phyloP scores from a whole-genome alignment of 1,139 yeast species.

The Kluyveromyces marxianus region DNA sequence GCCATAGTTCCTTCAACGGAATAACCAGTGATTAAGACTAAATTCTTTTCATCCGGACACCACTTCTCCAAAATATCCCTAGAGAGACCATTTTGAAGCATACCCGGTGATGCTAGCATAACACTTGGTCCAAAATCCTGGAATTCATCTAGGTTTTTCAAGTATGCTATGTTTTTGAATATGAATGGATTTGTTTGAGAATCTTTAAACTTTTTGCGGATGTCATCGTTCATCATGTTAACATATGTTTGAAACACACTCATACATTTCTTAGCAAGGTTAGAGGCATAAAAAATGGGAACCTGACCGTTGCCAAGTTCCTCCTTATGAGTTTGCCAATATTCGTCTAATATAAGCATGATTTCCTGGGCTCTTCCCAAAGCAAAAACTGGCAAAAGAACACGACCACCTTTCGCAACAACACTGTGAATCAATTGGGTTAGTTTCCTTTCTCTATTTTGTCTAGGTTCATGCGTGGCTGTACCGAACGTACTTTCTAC shows the following conservation, averaged over 20 bases:
- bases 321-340: constrained; percentile 83
- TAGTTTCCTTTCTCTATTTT: constrained; percentile 73
- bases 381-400: constrained; percentile 89
- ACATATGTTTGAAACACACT: constrained; percentile 96
- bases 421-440: constrained; percentile 82
- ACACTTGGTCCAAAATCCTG: constrained; percentile 96
- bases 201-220: constrained; percentile 70
- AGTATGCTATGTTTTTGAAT: constrained; percentile 75
- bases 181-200: constrained; percentile 79
- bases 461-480: constrained; percentile 88
- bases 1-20: constrained; percentile 99
- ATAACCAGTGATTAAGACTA: constrained; percentile 87
- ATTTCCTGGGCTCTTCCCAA: constrained; percentile 95
- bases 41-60: constrained; percentile 94
- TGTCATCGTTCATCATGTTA: constrained; percentile 92
- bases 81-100: constrained; percentile 93
- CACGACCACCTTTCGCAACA: constrained; percentile 81
- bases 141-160: constrained; percentile 72
- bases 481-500: constrained; percentile 98
- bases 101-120: constrained; percentile 95
- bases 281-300: constrained; percentile 74
- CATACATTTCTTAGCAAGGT: constrained; percentile 91
- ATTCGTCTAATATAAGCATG: constrained; percentile 81
- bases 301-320: constrained; percentile 68
- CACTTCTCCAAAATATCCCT: constrained; percentile 86